Conservation (phyloP, 2,329 filamentous ascomycete species). For the Aspergillus quadricinctus region DNA sequence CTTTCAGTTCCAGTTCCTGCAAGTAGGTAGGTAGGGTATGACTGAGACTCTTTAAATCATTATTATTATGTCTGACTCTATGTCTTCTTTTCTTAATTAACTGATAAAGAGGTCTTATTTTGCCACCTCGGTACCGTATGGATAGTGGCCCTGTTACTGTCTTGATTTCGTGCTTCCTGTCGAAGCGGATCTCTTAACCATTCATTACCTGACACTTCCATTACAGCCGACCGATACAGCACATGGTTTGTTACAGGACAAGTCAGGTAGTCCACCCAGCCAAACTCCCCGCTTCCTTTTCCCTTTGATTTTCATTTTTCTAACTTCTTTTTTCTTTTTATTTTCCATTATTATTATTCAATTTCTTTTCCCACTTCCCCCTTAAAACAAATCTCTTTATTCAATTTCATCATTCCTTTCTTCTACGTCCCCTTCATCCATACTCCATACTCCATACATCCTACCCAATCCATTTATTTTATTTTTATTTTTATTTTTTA, state of each 20-base stretch:
- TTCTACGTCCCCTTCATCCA: neutral
- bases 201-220: neutral
- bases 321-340: neutral
- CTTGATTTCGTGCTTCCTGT: neutral
- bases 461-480: conserved; percentile 2
- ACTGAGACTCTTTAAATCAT: neutral
- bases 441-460: neutral
- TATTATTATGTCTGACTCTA: neutral
- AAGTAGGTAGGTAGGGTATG: neutral
- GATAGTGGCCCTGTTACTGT: neutral
- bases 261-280: conserved; percentile 2
- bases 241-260: conserved; percentile 1
- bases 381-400: neutral
- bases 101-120: neutral
- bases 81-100: neutral
- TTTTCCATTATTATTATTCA: conserved; percentile 6
- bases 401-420: neutral
- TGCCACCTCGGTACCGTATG: neutral
- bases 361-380: conserved; percentile 13
- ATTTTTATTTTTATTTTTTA: conserved; percentile 2
- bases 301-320: conserved; percentile 1
- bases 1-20: conserved; percentile 1
- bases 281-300: conserved; percentile 5
- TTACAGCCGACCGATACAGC: neutral
- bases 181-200: neutral